These are phyloP conservation scores for Gomphus bonarii DNA, from an alignment of 1,284 basidiomycete genomes.

Conservation along the genomic window DNA sequence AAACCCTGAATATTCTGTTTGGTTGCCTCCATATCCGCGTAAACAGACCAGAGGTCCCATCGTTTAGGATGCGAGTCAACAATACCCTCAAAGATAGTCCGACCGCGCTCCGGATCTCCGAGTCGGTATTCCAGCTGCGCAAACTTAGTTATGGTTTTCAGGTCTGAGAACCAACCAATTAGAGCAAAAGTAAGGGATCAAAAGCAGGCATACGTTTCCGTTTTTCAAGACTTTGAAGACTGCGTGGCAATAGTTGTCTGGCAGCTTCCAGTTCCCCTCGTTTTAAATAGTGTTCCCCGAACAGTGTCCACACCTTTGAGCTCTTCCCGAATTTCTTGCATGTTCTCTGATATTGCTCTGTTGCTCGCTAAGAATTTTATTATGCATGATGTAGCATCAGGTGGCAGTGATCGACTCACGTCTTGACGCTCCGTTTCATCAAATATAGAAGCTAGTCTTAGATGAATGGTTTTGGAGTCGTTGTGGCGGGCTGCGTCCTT, in stretches of 20 bases:
- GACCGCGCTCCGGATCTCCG: constrained; percentile 89
- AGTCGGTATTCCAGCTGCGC: constrained; percentile 93
- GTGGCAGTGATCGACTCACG: constrained; percentile 31
- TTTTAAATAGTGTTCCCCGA: constrained; percentile 73
- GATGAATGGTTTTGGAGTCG: constrained; percentile 85
- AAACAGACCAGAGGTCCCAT: constrained; percentile 93
- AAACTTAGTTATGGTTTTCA: constrained; percentile 91
- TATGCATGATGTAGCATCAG: neutral
- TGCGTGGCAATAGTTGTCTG: constrained; percentile 79
- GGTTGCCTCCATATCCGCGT: constrained; percentile 90
- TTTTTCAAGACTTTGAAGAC: constrained; percentile 89
- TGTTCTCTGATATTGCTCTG: constrained; percentile 76
- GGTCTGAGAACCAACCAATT: constrained; percentile 40
- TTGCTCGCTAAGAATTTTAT: constrained; percentile 53
- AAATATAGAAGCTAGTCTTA: constrained; percentile 78
- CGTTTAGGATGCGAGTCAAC: constrained; percentile 90
- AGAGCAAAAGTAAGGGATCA: neutral
- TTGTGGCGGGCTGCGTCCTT: constrained; percentile 86
- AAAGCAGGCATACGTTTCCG: constrained; percentile 68
- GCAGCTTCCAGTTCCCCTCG: constrained; percentile 70
- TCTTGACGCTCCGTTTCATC: constrained; percentile 76
- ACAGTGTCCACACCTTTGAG: constrained; percentile 88
- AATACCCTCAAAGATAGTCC: constrained; percentile 95
- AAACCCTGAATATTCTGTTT: constrained; percentile 69
- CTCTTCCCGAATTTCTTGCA: constrained; percentile 90